Evolutionary conservation across 805 yeast genomes (phyloP).

Genomic region (Saccharomyces paradoxus): DNA sequence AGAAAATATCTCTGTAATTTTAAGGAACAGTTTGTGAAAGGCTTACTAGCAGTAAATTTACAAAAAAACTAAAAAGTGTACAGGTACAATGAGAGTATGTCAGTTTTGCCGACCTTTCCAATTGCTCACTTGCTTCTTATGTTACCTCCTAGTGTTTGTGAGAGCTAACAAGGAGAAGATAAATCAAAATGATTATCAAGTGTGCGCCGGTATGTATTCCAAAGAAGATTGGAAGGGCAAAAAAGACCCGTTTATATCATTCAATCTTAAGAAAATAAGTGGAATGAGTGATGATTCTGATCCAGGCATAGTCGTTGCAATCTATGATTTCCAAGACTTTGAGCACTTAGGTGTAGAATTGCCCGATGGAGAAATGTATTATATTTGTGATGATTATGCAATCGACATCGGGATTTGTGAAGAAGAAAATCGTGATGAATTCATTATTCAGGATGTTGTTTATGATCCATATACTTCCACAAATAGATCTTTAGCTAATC

Average conservation of each 20-base stretch:
- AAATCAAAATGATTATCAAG: constrained; percentile 47
- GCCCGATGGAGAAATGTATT: constrained; percentile 41
- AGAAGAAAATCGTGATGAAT: constrained; percentile 47
- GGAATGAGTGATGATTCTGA: constrained; percentile 29
- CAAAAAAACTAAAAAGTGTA: neutral
- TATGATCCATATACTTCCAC: constrained; percentile 40
- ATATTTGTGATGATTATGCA: constrained; percentile 69
- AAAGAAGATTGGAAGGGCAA: constrained; percentile 82
- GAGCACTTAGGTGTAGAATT: constrained; percentile 51
- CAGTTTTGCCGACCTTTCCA: neutral
- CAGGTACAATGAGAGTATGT: neutral
- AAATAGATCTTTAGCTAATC: constrained; percentile 45
- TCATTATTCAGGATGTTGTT: constrained; percentile 43
- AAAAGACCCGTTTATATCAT: constrained; percentile 51
- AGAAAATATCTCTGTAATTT: neutral
- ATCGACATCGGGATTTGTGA: constrained; percentile 50
- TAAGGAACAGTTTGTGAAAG: neutral
- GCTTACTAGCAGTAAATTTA: neutral
- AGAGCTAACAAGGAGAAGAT: constrained; percentile 40
- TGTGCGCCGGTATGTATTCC: constrained; percentile 86
- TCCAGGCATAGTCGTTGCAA: constrained; percentile 51
- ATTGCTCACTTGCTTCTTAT: neutral
- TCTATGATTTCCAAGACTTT: constrained; percentile 79
- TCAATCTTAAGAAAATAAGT: constrained; percentile 33
- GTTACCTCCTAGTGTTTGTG: constrained; percentile 8